phyloP scores from a whole-genome alignment of 352 stramenopile species.

The Pythium guiyangense region DNA sequence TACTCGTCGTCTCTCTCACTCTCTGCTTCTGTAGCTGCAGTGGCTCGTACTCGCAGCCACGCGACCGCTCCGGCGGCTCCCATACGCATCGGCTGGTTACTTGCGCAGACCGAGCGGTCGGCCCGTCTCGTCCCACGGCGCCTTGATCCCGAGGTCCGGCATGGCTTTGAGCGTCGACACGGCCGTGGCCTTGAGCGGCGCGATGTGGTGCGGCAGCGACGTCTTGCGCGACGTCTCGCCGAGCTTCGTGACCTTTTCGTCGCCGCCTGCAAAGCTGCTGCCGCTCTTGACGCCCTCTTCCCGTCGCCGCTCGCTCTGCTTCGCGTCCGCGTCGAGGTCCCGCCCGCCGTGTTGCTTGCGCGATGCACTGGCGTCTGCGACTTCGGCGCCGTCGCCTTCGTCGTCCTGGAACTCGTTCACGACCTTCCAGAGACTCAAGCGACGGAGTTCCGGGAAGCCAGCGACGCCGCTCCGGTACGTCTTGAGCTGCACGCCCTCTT shows the following conservation, averaged over 20 bases:
- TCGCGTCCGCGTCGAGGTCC: conserved; percentile 37
- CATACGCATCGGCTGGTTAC: conserved; percentile 14
- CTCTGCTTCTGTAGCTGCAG: no score
- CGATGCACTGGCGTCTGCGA: no score
- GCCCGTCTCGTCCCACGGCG: conserved; percentile 75
- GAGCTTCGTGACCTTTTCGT: conserved; percentile 36
- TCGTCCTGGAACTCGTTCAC: conserved; percentile 58
- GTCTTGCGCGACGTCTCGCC: conserved; percentile 45
- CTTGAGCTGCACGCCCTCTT: conserved; percentile 79
- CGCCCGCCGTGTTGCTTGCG: conserved; percentile 3
- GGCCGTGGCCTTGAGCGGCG: conserved; percentile 56
- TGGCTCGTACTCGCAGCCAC: not conserved
- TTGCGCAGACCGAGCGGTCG: conserved; percentile 64
- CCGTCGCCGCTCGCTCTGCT: conserved; percentile 46
- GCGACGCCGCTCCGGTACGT: conserved; percentile 71
- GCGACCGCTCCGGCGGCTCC: no score
- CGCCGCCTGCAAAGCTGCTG: not conserved
- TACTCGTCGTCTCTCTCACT: no score
- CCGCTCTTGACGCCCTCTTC: conserved; percentile 54
- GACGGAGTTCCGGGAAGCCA: conserved; percentile 59
- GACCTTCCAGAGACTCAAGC: conserved; percentile 79
- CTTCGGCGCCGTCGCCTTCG: conserved; percentile 22
- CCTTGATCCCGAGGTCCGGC: conserved; percentile 65
- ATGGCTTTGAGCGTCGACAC: conserved; percentile 54
- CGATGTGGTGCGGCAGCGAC: conserved; percentile 76